These are phyloP conservation scores for Metschnikowia gruessii DNA, from an alignment of 805 yeast species.

Conservation along the genomic window DNA sequence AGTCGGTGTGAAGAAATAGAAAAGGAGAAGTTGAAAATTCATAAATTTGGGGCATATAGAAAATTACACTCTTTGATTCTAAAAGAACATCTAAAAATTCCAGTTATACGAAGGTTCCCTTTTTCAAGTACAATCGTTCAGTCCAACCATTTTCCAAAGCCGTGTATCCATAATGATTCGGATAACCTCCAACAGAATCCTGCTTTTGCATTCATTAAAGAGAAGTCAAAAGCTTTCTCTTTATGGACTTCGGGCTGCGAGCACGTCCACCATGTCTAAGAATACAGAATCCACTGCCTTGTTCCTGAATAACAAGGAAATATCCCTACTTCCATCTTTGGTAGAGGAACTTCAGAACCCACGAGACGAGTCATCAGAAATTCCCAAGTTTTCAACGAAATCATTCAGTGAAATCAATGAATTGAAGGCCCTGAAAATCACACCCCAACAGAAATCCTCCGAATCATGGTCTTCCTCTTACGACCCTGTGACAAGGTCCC, in stretches of 20 bases:
- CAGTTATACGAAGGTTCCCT: neutral
- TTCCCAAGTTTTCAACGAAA: slow-evolving; percentile 10
- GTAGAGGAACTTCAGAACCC: slow-evolving; percentile 18
- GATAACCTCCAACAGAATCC: slow-evolving; percentile 3
- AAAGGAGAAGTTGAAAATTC: neutral
- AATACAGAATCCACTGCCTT: neutral
- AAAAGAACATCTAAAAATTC: neutral
- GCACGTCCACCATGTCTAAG: slow-evolving; percentile 4
- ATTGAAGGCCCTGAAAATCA: slow-evolving; percentile 1
- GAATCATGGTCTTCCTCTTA: slow-evolving; percentile 41
- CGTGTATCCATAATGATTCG: slow-evolving; percentile 8
- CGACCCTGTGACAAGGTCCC: slow-evolving; percentile 41
- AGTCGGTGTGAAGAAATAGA: neutral
- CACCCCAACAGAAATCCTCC: slow-evolving; percentile 15
- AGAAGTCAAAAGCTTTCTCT: slow-evolving; percentile 1
- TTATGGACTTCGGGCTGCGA: neutral
- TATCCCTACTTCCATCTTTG: slow-evolving; percentile 14
- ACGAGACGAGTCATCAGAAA: slow-evolving; percentile 1
- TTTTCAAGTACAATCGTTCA: slow-evolving; percentile 3
- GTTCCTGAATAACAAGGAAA: slow-evolving; percentile 5
- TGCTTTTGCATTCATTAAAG: slow-evolving; percentile 8
- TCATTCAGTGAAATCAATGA: slow-evolving; percentile 18
- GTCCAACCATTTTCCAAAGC: neutral
- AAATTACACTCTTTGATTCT: neutral
- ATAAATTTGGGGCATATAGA: neutral